These are phyloP conservation scores for Mucor circinelloides DNA, from an alignment of 371 early-diverging fungal species.

Conservation along the genomic window DNA sequence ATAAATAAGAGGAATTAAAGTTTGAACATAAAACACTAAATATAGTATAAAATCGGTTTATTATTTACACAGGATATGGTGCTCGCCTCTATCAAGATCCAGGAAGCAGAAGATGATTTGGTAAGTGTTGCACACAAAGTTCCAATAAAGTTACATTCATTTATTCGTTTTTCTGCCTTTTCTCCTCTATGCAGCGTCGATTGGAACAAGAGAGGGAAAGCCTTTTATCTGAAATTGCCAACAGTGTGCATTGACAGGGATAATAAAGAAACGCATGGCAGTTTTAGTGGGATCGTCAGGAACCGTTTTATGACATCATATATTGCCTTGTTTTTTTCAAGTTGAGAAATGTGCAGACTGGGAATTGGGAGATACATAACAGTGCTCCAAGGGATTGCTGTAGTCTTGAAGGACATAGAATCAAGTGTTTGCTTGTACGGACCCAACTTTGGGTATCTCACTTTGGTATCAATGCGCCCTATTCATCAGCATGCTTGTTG, in stretches of 20 bases:
- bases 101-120: constrained; percentile 14
- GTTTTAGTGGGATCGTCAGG: no score
- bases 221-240: constrained; percentile 2
- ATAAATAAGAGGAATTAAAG: neutral
- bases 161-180: neutral
- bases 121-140: constrained; percentile 6
- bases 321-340: no score
- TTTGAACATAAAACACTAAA: neutral
- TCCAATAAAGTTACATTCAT: neutral
- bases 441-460: no score
- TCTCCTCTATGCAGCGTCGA: constrained; percentile 1
- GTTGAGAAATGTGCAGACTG: no score
- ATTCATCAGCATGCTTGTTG: no score
- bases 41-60: neutral
- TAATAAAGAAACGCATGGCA: neutral
- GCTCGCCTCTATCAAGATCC: constrained; percentile 18
- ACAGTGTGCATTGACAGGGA: constrained; percentile 1
- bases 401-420: no score
- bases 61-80: constrained; percentile 18
- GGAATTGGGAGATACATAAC: no score
- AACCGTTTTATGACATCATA: no score
- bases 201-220: constrained; percentile 12
- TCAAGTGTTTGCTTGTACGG: no score
- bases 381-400: no score
- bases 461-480: no score